Base-by-base conservation (phyloP, 371 early-diverging fungal species). In the Amoeboaphelidium protococcarum region DNA sequence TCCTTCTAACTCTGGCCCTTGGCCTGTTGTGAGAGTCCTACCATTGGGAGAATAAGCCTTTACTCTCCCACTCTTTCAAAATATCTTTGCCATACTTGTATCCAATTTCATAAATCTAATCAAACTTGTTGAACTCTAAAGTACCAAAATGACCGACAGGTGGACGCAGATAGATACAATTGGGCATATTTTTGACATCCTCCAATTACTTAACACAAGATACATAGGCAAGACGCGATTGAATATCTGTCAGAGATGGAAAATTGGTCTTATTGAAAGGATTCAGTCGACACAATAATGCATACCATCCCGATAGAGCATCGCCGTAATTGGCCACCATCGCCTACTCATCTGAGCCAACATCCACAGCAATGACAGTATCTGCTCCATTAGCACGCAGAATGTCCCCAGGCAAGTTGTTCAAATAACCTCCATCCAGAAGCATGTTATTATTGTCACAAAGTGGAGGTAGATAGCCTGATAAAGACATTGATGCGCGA, bases 381-480 rank as follows among this genome's bases (percentile, higher is more conserved):
- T 82, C 69, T 2, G 92, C 96, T 0, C 95, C 94, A 53, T 61
- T 64, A 22, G 65, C 66, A 50, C 80, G 71, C 78, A 96, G 90
- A 13, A 90, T 73, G 42, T 84, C 83, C 0, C 87, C 96, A 0
- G 99, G 98, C 51, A 99, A 65, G 62, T 97, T 97, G 65, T 98
- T 95, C 67, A 91, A 71, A 60, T 99, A 99, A 0, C 98, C 99
- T 46, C 99, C 99, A 61, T 99, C 99, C 3, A 98, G 74, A n/a
- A 98, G 65, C 76, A 95, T 71, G 47, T 83, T 73, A 23, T 90
- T 94, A 50, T 84, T 76, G 58, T 96, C 94, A 57, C 89, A 92
- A 23, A 96, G 66, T 1, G 91, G 91, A 21, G 66, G 63, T 16
- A 68, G 40, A 53, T 65, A 70, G 13, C 95, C 97, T 1, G 89